Conservation (phyloP, 805 yeast genomes). For the Wickerhamiella shivajii region DNA sequence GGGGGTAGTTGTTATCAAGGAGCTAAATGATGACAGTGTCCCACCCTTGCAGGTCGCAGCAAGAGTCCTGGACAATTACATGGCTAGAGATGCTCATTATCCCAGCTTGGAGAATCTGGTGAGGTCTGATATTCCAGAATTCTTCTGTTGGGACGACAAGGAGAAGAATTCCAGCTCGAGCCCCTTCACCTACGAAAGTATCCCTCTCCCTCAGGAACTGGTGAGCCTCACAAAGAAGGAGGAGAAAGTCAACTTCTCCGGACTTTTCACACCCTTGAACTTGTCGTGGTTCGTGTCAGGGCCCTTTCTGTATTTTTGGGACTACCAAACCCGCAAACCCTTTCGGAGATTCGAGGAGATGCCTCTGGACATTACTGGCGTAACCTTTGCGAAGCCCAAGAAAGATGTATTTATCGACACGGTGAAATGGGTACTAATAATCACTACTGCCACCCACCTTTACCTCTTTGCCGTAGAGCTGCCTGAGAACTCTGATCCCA, state of each 20-base stretch:
- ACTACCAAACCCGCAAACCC: slow-evolving; percentile 47
- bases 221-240: slow-evolving; percentile 2
- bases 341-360: slow-evolving; percentile 73
- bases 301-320: slow-evolving; percentile 74
- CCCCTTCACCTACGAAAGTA: slow-evolving; percentile 11
- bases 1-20: slow-evolving; percentile 3
- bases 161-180: slow-evolving; percentile 12
- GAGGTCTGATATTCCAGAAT: slow-evolving; percentile 13
- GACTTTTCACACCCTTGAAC: slow-evolving; percentile 63
- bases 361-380: slow-evolving; percentile 60
- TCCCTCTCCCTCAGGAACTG: slow-evolving; percentile 13
- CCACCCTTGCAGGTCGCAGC: slow-evolving; percentile 16
- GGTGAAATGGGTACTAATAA: slow-evolving; percentile 55
- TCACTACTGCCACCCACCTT: slow-evolving; percentile 69
- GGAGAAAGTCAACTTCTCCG: slow-evolving; percentile 40
- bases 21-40: slow-evolving; percentile 3
- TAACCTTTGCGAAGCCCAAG: slow-evolving; percentile 68
- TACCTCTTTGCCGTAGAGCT: slow-evolving; percentile 64
- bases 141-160: slow-evolving; percentile 10
- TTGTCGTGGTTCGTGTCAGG: slow-evolving; percentile 81
- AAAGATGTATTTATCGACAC: slow-evolving; percentile 64
- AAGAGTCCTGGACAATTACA: slow-evolving; percentile 16
- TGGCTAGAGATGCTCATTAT: slow-evolving; percentile 13
- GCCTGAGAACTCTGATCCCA: slow-evolving; percentile 50
- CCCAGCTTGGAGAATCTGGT: slow-evolving; percentile 17